Evolutionary conservation across 352 stramenopile genomes (phyloP).

Genomic region (Aphanomyces cochlioides): DNA sequence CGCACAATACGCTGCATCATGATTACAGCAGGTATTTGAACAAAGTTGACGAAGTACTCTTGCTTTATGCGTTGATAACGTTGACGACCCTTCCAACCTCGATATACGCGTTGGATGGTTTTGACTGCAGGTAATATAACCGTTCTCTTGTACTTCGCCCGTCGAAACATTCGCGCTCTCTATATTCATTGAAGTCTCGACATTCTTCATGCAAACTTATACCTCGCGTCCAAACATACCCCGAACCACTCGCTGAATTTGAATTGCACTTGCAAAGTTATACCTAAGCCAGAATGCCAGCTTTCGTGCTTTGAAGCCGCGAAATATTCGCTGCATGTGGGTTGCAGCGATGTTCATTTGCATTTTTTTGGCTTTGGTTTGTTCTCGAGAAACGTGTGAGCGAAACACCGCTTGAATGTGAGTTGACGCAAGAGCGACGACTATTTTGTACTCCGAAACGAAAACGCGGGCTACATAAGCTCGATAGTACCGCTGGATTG

Average conservation of each 20-base stretch:
- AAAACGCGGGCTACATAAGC: constrained; percentile 51
- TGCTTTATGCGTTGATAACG: constrained; percentile 38
- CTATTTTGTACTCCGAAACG: constrained; percentile 44
- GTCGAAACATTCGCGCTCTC: constrained; percentile 43
- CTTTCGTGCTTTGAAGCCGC: constrained; percentile 44
- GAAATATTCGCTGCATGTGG: constrained; percentile 53
- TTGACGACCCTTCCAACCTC: constrained; percentile 42
- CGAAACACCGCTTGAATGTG: constrained; percentile 71
- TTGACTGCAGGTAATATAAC: constrained; percentile 47
- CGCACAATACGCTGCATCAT: constrained; percentile 49
- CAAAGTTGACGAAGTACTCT: neutral
- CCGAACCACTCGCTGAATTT: constrained; percentile 48
- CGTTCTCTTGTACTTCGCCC: constrained; percentile 41
- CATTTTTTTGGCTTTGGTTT: constrained; percentile 37
- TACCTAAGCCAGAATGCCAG: constrained; percentile 44
- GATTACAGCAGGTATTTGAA: constrained; percentile 52
- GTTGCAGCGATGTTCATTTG: constrained; percentile 37
- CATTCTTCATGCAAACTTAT: neutral
- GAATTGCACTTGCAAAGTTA: constrained; percentile 44
- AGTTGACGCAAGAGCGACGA: constrained; percentile 49
- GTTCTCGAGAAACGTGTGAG: constrained; percentile 43
- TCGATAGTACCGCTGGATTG: constrained; percentile 60
- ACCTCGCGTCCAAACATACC: constrained; percentile 53
- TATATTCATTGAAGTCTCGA: neutral
- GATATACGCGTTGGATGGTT: constrained; percentile 55